Evolutionary conservation across 495 filamentous ascomycete species (phyloP), one percentile per base, ranked within the genome.

Genomic region (Daldinia concentrica): DNA sequence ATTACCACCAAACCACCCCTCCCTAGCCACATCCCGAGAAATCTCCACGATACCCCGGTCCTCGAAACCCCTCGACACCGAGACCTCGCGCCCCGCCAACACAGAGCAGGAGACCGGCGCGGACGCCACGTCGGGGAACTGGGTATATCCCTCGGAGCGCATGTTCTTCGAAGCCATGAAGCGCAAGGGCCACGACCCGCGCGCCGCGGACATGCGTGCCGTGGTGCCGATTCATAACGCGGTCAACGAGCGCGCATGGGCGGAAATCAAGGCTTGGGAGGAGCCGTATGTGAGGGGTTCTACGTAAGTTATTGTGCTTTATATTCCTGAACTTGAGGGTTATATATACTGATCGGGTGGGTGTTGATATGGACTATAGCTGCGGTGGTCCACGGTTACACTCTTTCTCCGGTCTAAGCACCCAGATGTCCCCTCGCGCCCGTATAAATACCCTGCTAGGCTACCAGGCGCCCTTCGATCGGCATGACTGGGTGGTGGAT

Each of bases 161-260:
- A 94, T 95, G 86, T 99, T 99, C 82, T 98, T 97, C 83, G 90
- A 94, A 24, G 94, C 95, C 11, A 91, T 99, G 87, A 88, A 90
- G 85, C 89, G 94, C 75, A 98, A 98, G 64, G 87, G 87, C 26
- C 80, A 86, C 79, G 79, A 82, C 36, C 85, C 88, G 17, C 69
- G 80, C 30, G 88, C 89, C 1, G 82, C 84, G 22, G 92, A 96
- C 75, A 97, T 98, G 87, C 87, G 87, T 60, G 90, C 91, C 24
- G 93, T 98, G 30, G 94, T 98, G 55, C 95, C 95, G 1, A 98
- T 99, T 77, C 95, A 99, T 80, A 99, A 99, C 79, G 95, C 95
- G 58, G 95, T 99, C 75, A 95, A 95, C 81, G 92, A 95, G 84
- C 86, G 91, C 55, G 92, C 92, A 2, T 95, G 92, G 92, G 82